Evolutionary conservation across 192 early-diverging fungal genomes (phyloP).

Genomic region (Coemansia sp.): DNA sequence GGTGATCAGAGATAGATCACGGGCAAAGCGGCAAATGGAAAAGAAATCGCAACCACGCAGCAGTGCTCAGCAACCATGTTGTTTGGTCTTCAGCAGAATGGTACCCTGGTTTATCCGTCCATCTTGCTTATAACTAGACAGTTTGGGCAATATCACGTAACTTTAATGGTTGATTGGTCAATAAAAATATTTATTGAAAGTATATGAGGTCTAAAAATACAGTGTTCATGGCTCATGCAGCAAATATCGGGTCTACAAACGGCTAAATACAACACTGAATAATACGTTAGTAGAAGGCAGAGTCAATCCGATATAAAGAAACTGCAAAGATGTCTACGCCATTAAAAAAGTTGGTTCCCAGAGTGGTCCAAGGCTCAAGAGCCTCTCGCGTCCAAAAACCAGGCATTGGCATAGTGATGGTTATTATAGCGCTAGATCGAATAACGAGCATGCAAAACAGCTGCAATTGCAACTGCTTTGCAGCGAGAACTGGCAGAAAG

Average conservation of each 20-base stretch:
- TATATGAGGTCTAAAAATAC: background rate
- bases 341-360: slow-evolving; percentile 45
- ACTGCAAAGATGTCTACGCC: slow-evolving; percentile 20
- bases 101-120: too few relatives aligned
- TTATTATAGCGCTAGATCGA: slow-evolving; percentile 28
- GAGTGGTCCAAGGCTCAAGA: slow-evolving; percentile 14
- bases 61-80: too few relatives aligned
- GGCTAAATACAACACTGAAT: background rate
- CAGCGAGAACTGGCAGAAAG: slow-evolving; percentile 12
- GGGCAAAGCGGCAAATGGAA: too few relatives aligned
- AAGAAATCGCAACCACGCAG: too few relatives aligned
- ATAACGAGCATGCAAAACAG: slow-evolving; percentile 10
- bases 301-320: background rate
- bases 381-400: slow-evolving; percentile 33
- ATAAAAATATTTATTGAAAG: background rate
- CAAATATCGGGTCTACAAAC: background rate
- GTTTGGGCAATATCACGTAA: background rate
- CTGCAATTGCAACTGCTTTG: background rate
- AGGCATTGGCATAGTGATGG: slow-evolving; percentile 36
- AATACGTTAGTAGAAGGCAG: background rate
- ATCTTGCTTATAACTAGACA: too few relatives aligned
- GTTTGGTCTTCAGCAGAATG: too few relatives aligned
- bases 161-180: background rate
- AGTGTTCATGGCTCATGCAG: background rate
- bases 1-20: too few relatives aligned